Base-by-base conservation (phyloP, 1,139 yeast species). In the Nakaseomyces bracarensis region DNA sequence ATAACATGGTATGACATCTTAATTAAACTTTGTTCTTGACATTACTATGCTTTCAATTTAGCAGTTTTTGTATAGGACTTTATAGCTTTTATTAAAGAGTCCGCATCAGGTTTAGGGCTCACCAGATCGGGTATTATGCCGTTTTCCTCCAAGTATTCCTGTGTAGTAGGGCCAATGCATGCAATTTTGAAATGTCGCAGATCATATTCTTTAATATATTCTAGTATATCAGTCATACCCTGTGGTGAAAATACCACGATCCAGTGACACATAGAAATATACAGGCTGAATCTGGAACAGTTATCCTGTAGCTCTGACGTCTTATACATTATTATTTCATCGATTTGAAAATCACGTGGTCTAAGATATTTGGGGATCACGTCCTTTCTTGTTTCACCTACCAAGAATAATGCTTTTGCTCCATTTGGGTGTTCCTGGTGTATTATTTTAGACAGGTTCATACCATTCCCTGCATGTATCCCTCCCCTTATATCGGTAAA, bases 101-200 rank as follows among this genome's bases (percentile, higher is more conserved):
- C 57, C 0, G 96, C 86, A 38, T 80, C 80, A 0, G 97, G 97
- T 45, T 77, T 77, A 4, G 65, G 63, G 4, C 96, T 81, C 2
- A 82, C 82, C 0, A 82, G 74, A 36, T 74, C 65, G 1, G 93
- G 86, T 0, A 41, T 50, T 3, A 89, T 61, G 0, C 75, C 78
- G 27, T 73, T 68, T 1, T 66, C 61, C 2, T 60, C 36, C 39
- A 91, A 64, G 54, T 74, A 86, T 29, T 71, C 74, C 49, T 81
- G 77, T 0, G 98, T 91, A 0, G 97, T 89, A 1, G 97, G 97
- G 0, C 98, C 98, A 47, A 91, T 91, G 4, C 89, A 77, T 0
- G 94, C 96, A 15, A 87, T 67, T 43, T 70, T 71, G 40, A 70
- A 44, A 5, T 46, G 35, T 2, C 39, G 34, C 4, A 31, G 31